A percentile compares a stretch with the other conserved stretches of the same genome.
phyloP scores from a whole-genome alignment of 257 asterid genomes.

The Fraxinus cuspidata region DNA sequence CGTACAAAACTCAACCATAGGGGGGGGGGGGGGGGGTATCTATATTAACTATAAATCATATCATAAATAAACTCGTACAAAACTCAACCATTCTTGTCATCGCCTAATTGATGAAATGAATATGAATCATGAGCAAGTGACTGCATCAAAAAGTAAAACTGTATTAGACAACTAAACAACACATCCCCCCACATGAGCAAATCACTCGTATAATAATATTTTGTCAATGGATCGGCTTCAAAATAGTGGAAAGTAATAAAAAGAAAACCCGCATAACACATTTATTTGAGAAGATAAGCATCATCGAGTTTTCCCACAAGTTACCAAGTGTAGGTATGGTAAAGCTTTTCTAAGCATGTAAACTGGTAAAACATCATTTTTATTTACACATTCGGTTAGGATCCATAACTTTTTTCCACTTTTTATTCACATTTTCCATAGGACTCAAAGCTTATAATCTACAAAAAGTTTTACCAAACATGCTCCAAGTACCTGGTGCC shows the following conservation, averaged over 20 bases:
- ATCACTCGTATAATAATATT: background rate
- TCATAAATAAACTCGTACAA: background rate
- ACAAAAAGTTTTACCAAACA: too few relatives aligned
- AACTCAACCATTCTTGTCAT: slow-evolving; percentile 10
- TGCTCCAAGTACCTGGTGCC: too few relatives aligned
- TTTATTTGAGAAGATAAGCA: background rate
- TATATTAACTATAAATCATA: background rate
- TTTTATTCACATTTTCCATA: too few relatives aligned
- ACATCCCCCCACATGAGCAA: background rate
- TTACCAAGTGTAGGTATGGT: too few relatives aligned
- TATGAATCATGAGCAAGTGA: slow-evolving; percentile 77
- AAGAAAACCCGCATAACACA: too few relatives aligned
- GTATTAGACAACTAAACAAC: slow-evolving; percentile 12
- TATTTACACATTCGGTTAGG: too few relatives aligned
- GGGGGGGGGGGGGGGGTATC: too few relatives aligned
- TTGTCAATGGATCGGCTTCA: too few relatives aligned
- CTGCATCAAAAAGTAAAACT: slow-evolving; percentile 44
- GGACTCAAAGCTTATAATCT: too few relatives aligned
- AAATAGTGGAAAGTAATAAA: background rate
- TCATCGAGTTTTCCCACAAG: background rate
- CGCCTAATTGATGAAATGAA: slow-evolving; percentile 40
- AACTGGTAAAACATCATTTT: too few relatives aligned
- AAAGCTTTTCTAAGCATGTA: too few relatives aligned
- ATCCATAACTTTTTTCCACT: too few relatives aligned
- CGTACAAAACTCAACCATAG: background rate